phyloP scores from a whole-genome alignment of 345 rosid genomes.

The Arabis hirsuta region DNA sequence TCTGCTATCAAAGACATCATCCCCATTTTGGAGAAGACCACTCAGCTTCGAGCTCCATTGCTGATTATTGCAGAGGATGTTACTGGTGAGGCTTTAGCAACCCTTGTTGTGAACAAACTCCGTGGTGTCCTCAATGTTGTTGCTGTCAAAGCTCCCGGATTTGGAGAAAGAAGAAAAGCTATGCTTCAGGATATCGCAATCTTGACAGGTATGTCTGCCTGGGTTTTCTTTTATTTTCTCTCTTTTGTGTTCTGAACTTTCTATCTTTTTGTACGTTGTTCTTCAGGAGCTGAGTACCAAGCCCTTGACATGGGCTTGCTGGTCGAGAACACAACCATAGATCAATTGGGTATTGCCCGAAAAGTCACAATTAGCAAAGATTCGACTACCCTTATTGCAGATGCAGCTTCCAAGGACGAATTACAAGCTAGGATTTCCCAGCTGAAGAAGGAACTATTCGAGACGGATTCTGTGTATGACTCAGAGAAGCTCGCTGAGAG shows the following conservation, averaged over 20 bases:
- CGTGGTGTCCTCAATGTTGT: slow-evolving; percentile 91
- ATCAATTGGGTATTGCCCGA: slow-evolving; percentile 86
- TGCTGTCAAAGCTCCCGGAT: slow-evolving; percentile 95
- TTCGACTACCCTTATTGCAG: slow-evolving; percentile 88
- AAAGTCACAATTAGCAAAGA: slow-evolving; percentile 84
- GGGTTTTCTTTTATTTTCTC: not conserved
- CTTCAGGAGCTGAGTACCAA: slow-evolving; percentile 87
- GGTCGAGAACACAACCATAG: slow-evolving; percentile 72
- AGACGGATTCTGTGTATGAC: slow-evolving; percentile 94
- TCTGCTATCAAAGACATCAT: slow-evolving; percentile 90
- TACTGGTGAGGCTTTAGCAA: slow-evolving; percentile 93
- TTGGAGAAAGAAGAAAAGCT: slow-evolving; percentile 98
- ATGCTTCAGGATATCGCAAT: slow-evolving; percentile 96
- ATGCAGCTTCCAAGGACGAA: slow-evolving; percentile 94
- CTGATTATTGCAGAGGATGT: slow-evolving; percentile 96
- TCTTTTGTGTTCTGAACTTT: not conserved
- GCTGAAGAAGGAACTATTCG: slow-evolving; percentile 79
- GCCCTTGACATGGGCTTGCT: slow-evolving; percentile 84
- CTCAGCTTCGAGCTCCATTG: slow-evolving; percentile 89
- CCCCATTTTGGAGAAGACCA: slow-evolving; percentile 90
- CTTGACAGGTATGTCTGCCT: slow-evolving; percentile 62
- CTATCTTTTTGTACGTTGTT: not conserved
- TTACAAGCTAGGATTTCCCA: slow-evolving; percentile 80
- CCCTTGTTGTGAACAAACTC: slow-evolving; percentile 94
- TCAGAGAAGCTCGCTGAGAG: slow-evolving; percentile 92